Evolutionary conservation across 176 grass and related monocot species (phyloP).

Genomic region (Stipa capillata): DNA sequence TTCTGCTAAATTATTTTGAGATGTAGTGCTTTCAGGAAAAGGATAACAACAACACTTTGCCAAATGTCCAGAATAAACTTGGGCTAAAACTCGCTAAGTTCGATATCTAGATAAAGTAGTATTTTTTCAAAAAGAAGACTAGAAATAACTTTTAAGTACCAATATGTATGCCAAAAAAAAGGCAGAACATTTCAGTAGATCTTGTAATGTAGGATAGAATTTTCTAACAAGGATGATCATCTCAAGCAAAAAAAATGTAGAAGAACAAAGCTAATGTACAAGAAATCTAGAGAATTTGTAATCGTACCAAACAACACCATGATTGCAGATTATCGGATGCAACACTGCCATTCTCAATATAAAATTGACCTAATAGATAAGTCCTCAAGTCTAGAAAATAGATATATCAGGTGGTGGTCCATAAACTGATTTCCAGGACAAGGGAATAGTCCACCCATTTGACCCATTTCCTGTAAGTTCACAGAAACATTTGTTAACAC

Average conservation of each 20-base stretch:
- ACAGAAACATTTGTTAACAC: neutral
- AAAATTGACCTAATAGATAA: conserved; percentile 29
- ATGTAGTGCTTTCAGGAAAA: neutral
- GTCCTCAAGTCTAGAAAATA: conserved; percentile 47
- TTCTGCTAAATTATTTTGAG: neutral
- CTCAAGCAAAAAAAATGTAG: neutral
- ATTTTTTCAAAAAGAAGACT: neutral
- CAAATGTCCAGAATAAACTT: neutral
- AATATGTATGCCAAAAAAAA: conserved; percentile 5
- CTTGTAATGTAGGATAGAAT: neutral
- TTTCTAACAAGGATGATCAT: neutral
- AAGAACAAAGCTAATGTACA: neutral
- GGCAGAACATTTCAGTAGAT: neutral
- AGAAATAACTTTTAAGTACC: too few relatives aligned
- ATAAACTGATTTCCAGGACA: conserved; percentile 93
- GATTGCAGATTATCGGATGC: neutral
- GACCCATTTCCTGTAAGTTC: conserved; percentile 44
- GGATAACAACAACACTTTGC: neutral
- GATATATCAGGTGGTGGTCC: conserved; percentile 84
- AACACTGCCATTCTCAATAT: neutral
- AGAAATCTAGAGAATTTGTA: neutral
- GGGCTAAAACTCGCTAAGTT: neutral
- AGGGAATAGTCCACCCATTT: conserved; percentile 70
- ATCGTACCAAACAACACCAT: neutral
- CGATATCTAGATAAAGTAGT: neutral